A percentile compares a stretch with the other conserved stretches of the same genome.
Conservation (phyloP, 192 early-diverging fungal species). For the Entrophospora sp. region DNA sequence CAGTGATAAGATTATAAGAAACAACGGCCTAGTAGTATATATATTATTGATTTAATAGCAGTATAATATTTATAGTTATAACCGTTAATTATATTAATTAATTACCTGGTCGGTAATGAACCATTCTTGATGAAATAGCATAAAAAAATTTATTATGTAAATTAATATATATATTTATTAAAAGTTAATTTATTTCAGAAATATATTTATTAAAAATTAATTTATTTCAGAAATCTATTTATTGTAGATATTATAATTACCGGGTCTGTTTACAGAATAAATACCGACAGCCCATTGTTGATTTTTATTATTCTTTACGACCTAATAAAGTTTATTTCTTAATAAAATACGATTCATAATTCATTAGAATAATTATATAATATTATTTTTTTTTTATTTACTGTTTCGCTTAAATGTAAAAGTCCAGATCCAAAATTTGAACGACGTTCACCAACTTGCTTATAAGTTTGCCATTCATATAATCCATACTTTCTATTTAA, state of each 20-base stretch:
- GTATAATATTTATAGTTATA: background rate
- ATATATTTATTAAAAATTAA: background rate
- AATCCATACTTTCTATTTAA: conserved; percentile 52
- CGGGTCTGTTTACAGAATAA: conserved; percentile 57
- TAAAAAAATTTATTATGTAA: background rate
- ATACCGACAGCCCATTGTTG: conserved; percentile 51
- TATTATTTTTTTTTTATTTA: background rate
- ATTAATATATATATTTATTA: background rate
- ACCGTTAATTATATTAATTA: too few species aligned
- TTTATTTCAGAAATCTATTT: background rate
- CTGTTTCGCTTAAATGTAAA: conserved; percentile 47
- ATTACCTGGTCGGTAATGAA: conserved; percentile 18
- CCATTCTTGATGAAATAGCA: background rate
- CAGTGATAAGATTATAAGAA: conserved; percentile 52
- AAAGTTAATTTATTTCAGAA: background rate
- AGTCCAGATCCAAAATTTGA: conserved; percentile 64
- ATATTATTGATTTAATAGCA: background rate
- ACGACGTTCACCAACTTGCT: conserved; percentile 48
- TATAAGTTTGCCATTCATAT: conserved; percentile 67
- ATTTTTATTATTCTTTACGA: conserved; percentile 26
- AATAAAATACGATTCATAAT: background rate
- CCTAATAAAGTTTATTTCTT: background rate
- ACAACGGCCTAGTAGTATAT: conserved; percentile 23
- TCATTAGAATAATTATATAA: background rate
- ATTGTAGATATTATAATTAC: conserved; percentile 27